These are phyloP conservation scores for Mycocentrospora acerina DNA, from an alignment of 2,329 filamentous ascomycete genomes.

Conservation along the genomic window DNA sequence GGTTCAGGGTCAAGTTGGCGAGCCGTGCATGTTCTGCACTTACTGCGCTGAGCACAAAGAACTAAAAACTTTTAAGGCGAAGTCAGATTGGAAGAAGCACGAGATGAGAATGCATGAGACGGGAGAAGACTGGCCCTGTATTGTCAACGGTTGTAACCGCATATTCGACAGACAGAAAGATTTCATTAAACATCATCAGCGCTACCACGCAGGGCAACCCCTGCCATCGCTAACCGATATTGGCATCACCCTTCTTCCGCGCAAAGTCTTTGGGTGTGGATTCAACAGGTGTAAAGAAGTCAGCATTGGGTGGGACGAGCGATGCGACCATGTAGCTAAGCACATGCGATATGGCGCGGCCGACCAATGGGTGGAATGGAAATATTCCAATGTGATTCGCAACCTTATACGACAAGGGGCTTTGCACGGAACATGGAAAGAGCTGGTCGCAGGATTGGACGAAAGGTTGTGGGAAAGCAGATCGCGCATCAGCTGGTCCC, in stretches of 20 bases:
- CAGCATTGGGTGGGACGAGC: constrained; percentile 42
- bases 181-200: constrained; percentile 41
- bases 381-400: constrained; percentile 42
- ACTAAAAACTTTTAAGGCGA: constrained; percentile 41
- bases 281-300: constrained; percentile 44
- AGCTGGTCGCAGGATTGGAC: constrained; percentile 35
- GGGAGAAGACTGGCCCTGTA: constrained; percentile 42
- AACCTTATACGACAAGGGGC: constrained; percentile 42
- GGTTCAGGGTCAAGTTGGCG: constrained; percentile 25
- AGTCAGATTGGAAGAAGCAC: constrained; percentile 45
- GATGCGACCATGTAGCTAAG: constrained; percentile 42
- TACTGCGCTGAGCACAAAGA: constrained; percentile 40
- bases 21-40: constrained; percentile 42
- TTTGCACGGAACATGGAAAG: constrained; percentile 41
- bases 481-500: constrained; percentile 42
- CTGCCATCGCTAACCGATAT: constrained; percentile 40
- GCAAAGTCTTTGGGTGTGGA: constrained; percentile 41
- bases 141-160: constrained; percentile 35
- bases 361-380: constrained; percentile 33
- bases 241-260: constrained; percentile 34
- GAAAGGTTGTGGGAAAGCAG: constrained; percentile 35
- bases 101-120: constrained; percentile 44
- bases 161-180: constrained; percentile 42
- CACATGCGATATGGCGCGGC: constrained; percentile 42
- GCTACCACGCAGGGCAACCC: constrained; percentile 39